Percentiles rank a stretch among this genome's conserved stretches.
phyloP scores from a whole-genome alignment of 805 yeast species.

The Torulaspora gathmanii region DNA sequence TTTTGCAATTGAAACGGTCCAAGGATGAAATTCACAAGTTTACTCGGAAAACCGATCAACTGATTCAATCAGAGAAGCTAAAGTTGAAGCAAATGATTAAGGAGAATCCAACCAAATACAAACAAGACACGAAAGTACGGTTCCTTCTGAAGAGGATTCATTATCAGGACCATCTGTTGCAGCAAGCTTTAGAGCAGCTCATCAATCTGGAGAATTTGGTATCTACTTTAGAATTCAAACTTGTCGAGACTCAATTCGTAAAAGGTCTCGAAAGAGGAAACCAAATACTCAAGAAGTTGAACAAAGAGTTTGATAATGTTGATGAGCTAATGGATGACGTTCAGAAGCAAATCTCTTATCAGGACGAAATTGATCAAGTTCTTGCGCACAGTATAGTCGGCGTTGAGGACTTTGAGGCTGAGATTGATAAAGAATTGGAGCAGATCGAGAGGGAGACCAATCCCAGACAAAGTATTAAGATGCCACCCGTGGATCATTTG shows the following conservation, averaged over 20 bases:
- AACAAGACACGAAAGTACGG: constrained; percentile 51
- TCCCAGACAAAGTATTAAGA: constrained; percentile 24
- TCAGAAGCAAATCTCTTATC: constrained; percentile 75
- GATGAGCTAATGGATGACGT: constrained; percentile 80
- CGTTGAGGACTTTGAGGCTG: constrained; percentile 43
- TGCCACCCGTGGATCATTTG: constrained; percentile 34
- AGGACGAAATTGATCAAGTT: constrained; percentile 61
- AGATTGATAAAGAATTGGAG: constrained; percentile 61
- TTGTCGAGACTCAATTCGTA: constrained; percentile 80
- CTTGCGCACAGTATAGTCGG: constrained; percentile 40
- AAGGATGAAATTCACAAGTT: constrained; percentile 79
- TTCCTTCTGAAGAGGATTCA: constrained; percentile 69
- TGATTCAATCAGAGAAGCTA: constrained; percentile 56
- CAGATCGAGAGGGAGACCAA: constrained; percentile 46
- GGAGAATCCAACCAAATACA: constrained; percentile 43
- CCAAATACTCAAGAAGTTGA: constrained; percentile 65
- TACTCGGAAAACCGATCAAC: constrained; percentile 46
- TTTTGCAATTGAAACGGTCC: constrained; percentile 80
- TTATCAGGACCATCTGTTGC: constrained; percentile 70
- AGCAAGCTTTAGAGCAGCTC: constrained; percentile 70
- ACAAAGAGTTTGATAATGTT: constrained; percentile 73
- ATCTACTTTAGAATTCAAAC: constrained; percentile 78
- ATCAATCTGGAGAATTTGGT: constrained; percentile 75
- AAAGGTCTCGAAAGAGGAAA: constrained; percentile 80
- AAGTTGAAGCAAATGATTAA: constrained; percentile 32